Evolutionary conservation across 1,284 basidiomycete species (phyloP).

Genomic region (Fomitopsis palustris): DNA sequence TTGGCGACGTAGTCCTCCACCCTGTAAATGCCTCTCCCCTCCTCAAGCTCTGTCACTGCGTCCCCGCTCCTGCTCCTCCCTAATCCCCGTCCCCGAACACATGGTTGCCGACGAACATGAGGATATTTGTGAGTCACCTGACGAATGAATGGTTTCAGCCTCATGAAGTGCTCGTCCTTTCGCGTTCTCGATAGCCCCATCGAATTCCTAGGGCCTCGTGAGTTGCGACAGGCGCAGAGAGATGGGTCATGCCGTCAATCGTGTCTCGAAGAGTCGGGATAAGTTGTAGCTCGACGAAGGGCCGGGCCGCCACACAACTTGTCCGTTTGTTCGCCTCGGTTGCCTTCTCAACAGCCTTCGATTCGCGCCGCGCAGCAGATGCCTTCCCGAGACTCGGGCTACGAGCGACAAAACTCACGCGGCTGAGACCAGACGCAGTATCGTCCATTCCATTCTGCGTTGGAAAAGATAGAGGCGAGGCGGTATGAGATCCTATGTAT

Average conservation of each 20-base stretch:
- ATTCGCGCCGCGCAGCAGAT: slow-evolving; percentile 5
- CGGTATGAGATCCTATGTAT: background rate
- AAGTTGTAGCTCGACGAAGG: slow-evolving; percentile 57
- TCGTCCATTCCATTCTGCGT: slow-evolving; percentile 2
- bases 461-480: slow-evolving; percentile 5
- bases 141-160: background rate
- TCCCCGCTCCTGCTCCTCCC: too few species aligned
- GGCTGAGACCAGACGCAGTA: slow-evolving; percentile 6
- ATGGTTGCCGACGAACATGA: background rate
- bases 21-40: too few species aligned
- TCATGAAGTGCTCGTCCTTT: background rate
- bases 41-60: too few species aligned
- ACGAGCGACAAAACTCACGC: slow-evolving; percentile 13
- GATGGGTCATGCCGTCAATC: slow-evolving; percentile 62
- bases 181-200: background rate
- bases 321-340: slow-evolving; percentile 30
- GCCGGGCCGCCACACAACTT: slow-evolving; percentile 48
- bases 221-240: slow-evolving; percentile 8
- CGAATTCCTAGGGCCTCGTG: slow-evolving; percentile 5
- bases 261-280: slow-evolving; percentile 68
- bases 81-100: too few species aligned
- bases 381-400: slow-evolving; percentile 11
- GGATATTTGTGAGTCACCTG: background rate
- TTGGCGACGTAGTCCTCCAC: too few species aligned
- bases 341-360: slow-evolving; percentile 11